Percentiles rank a stretch among this genome's conserved stretches.
phyloP scores from a whole-genome alignment of 2,329 filamentous ascomycete genomes.

The Tolypocladium ovalisporum region DNA sequence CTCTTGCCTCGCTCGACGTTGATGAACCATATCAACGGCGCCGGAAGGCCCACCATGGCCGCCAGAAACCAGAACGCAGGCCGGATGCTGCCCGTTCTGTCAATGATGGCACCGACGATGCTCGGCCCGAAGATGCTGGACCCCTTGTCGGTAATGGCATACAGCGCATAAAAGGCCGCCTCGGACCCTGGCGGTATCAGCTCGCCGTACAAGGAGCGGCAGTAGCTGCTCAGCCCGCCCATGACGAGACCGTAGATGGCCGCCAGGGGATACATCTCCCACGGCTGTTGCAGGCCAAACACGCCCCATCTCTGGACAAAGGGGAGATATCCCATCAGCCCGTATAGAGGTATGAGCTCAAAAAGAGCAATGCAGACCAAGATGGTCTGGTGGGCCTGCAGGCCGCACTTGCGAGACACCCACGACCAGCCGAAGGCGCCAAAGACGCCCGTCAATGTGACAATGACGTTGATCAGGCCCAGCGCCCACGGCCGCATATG shows the following conservation, averaged over 20 bases:
- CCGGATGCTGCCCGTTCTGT: conserved; percentile 67
- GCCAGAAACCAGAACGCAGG: conserved; percentile 91
- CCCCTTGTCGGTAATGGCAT: conserved; percentile 96
- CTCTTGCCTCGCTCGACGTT: conserved; percentile 69
- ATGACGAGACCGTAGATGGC: conserved; percentile 88
- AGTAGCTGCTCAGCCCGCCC: conserved; percentile 86
- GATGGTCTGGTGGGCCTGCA: conserved; percentile 78
- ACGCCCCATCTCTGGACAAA: conserved; percentile 64
- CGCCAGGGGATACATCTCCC: conserved; percentile 93
- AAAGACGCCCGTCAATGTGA: conserved; percentile 70
- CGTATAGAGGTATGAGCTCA: conserved; percentile 86
- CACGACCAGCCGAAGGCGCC: conserved; percentile 87
- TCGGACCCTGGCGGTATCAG: conserved; percentile 90
- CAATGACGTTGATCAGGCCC: conserved; percentile 88
- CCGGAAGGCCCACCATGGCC: conserved; percentile 69
- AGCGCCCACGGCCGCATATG: conserved; percentile 82
- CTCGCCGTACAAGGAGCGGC: conserved; percentile 83
- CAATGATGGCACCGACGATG: conserved; percentile 87
- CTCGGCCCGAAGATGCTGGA: conserved; percentile 88
- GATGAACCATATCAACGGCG: conserved; percentile 75
- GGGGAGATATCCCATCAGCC: conserved; percentile 77
- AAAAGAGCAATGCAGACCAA: conserved; percentile 85
- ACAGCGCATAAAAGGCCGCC: conserved; percentile 91
- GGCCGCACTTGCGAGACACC: conserved; percentile 56
- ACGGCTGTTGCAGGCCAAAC: conserved; percentile 79